Evolutionary conservation across 2,329 filamentous ascomycete genomes (phyloP).

Genomic region (Ophiognomonia clavigignenti-juglandacearum): DNA sequence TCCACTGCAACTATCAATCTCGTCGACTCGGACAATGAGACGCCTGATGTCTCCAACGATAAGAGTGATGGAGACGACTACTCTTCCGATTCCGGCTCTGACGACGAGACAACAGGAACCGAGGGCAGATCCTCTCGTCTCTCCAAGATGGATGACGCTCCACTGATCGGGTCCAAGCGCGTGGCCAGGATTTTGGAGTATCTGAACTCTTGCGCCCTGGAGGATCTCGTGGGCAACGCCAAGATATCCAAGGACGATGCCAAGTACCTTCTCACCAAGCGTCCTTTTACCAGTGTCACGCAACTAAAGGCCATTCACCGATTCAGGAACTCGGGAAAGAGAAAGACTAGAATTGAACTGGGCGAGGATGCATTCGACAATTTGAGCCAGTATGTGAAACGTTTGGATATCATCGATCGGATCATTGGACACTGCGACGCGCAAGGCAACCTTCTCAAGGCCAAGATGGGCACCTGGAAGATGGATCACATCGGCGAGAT

Average conservation of each 20-base stretch:
- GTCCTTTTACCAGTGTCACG: slow-evolving; percentile 67
- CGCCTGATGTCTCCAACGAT: slow-evolving; percentile 7
- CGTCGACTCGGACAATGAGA: slow-evolving; percentile 4
- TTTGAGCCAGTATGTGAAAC: slow-evolving; percentile 67
- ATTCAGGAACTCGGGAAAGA: slow-evolving; percentile 35
- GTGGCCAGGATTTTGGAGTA: slow-evolving; percentile 61
- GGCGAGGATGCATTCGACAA: slow-evolving; percentile 49
- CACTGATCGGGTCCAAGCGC: slow-evolving; percentile 25
- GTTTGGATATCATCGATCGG: slow-evolving; percentile 77
- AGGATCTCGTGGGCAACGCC: slow-evolving; percentile 78
- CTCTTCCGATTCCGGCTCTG: slow-evolving; percentile 2
- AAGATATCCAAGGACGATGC: slow-evolving; percentile 67
- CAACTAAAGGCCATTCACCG: slow-evolving; percentile 56
- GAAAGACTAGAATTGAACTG: slow-evolving; percentile 42
- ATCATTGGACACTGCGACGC: slow-evolving; percentile 72
- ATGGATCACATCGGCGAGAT: slow-evolving; percentile 42
- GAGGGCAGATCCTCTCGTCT: slow-evolving; percentile 30
- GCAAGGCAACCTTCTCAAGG: slow-evolving; percentile 55
- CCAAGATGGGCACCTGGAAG: slow-evolving; percentile 42
- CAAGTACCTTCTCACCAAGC: slow-evolving; percentile 62
- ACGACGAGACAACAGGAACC: slow-evolving; percentile 22
- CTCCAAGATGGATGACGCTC: slow-evolving; percentile 6
- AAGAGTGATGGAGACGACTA: slow-evolving; percentile 11
- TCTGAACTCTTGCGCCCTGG: slow-evolving; percentile 72
- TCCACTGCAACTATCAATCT: slow-evolving; percentile 8